Percentiles rank a stretch among this genome's conserved stretches.
Conservation (phyloP, 2,329 filamentous ascomycete genomes). For the Aureobasidium lini region DNA sequence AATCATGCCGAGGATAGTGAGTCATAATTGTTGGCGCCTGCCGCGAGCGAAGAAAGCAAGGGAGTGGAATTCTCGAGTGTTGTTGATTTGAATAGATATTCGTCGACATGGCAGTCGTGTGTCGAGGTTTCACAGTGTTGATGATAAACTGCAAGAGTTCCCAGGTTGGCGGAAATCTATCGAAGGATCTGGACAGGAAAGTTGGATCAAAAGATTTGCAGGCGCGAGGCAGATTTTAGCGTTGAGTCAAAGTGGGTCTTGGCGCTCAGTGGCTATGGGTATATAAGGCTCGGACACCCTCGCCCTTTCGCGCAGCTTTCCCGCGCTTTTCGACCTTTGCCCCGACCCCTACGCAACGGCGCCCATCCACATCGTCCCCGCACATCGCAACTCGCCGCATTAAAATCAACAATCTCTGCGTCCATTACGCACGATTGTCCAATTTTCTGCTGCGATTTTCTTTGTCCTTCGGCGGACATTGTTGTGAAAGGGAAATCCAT, state of each 20-base stretch:
- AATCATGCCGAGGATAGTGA: constrained; percentile 1
- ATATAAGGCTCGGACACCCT: constrained; percentile 7
- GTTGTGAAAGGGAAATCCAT: background rate
- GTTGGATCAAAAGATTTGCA: constrained; percentile 6
- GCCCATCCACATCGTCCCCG: constrained; percentile 6
- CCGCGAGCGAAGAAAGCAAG: background rate
- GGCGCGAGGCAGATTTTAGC: constrained; percentile 11
- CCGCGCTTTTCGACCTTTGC: constrained; percentile 9
- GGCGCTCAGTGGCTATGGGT: background rate
- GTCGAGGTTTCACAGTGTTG: background rate
- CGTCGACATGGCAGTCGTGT: background rate
- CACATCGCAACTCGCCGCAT: constrained; percentile 12
- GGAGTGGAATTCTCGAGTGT: background rate
- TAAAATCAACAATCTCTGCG: constrained; percentile 4
- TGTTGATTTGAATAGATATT: too few species aligned
- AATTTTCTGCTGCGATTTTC: constrained; percentile 10
- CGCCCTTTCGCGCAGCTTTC: constrained; percentile 1
- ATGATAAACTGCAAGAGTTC: background rate
- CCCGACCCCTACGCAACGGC: constrained; percentile 12
- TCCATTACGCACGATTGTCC: constrained; percentile 8
- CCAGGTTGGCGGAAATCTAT: constrained; percentile 10
- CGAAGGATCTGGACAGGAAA: constrained; percentile 3
- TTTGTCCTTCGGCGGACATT: constrained; percentile 3
- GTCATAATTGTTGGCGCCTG: constrained; percentile 5
- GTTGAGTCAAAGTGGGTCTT: background rate